These are phyloP conservation scores for Citropsis articulata DNA, from an alignment of 345 rosid species.

Conservation along the genomic window DNA sequence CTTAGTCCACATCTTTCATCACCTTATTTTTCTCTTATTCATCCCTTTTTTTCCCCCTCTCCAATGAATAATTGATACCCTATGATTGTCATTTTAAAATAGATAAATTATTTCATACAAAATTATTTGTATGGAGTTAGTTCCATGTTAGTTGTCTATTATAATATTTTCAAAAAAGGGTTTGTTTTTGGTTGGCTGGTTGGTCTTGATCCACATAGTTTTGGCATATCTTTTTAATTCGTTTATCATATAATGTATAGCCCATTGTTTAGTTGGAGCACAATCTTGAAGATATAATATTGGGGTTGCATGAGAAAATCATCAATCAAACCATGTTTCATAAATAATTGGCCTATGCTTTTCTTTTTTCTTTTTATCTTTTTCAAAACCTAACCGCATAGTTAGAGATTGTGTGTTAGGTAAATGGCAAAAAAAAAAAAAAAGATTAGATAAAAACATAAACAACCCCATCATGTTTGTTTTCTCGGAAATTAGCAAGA, in stretches of 20 bases:
- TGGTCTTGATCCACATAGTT: neutral
- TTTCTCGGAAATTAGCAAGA: neutral
- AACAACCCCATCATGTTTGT: neutral
- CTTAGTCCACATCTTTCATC: neutral
- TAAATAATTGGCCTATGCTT: neutral
- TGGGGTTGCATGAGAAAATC: neutral
- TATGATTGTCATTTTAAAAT: neutral
- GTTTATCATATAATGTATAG: neutral
- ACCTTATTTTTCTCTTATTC: neutral
- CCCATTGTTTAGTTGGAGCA: neutral
- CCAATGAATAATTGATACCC: neutral
- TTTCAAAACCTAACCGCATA: too few species aligned
- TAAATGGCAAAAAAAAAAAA: too few species aligned
- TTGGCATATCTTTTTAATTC: neutral
- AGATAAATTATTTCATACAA: neutral
- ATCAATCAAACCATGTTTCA: neutral
- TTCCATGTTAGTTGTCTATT: conserved; percentile 3
- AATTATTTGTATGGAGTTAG: neutral
- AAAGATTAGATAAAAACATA: neutral
- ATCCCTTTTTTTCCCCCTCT: neutral
- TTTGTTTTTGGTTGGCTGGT: neutral
- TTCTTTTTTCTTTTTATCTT: too few species aligned
- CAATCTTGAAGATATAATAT: neutral
- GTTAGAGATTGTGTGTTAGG: neutral
- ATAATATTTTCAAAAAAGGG: neutral